These are phyloP conservation scores for Zalerion maritima DNA, from an alignment of 495 filamentous ascomycete genomes.

Conservation along the genomic window DNA sequence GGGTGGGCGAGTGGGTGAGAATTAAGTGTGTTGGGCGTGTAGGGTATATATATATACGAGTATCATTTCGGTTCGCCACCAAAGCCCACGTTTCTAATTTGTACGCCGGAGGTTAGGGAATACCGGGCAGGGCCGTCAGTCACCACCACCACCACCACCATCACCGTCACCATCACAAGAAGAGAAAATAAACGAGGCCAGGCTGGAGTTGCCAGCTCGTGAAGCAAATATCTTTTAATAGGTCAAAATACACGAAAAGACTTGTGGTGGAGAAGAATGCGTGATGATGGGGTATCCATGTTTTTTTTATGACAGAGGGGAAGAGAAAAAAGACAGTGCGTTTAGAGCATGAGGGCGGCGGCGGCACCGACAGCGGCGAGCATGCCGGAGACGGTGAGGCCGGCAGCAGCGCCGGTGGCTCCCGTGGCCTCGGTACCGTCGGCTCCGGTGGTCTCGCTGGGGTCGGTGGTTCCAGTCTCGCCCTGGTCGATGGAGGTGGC, in stretches of 20 bases:
- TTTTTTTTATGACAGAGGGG: slow-evolving; percentile 9
- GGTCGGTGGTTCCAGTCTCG: slow-evolving; percentile 9
- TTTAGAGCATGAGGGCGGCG: slow-evolving; percentile 23
- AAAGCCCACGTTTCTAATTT: too few species aligned
- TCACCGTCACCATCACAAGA: too few species aligned
- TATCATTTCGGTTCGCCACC: too few species aligned
- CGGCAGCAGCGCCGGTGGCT: slow-evolving; percentile 6
- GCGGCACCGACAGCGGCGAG: slow-evolving; percentile 15
- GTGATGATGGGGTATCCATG: slow-evolving; percentile 4
- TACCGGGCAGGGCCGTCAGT: too few species aligned
- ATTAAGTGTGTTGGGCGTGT: too few species aligned
- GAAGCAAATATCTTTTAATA: too few species aligned
- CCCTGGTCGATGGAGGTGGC: slow-evolving; percentile 1
- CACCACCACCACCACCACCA: too few species aligned
- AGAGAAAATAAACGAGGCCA: neutral
- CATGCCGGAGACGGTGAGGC: slow-evolving; percentile 9
- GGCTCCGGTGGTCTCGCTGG: slow-evolving; percentile 9
- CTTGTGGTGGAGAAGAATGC: slow-evolving; percentile 8
- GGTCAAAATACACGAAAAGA: neutral
- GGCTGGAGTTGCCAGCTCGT: too few species aligned
- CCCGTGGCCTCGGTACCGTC: slow-evolving; percentile 1
- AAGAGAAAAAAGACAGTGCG: slow-evolving; percentile 1
- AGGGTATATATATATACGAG: too few species aligned
- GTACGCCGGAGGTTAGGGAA: too few species aligned
- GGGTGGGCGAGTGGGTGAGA: too few species aligned